phyloP scores from a whole-genome alignment of 2,329 filamentous ascomycete species.

The Dendrostoma leiphaemia region DNA sequence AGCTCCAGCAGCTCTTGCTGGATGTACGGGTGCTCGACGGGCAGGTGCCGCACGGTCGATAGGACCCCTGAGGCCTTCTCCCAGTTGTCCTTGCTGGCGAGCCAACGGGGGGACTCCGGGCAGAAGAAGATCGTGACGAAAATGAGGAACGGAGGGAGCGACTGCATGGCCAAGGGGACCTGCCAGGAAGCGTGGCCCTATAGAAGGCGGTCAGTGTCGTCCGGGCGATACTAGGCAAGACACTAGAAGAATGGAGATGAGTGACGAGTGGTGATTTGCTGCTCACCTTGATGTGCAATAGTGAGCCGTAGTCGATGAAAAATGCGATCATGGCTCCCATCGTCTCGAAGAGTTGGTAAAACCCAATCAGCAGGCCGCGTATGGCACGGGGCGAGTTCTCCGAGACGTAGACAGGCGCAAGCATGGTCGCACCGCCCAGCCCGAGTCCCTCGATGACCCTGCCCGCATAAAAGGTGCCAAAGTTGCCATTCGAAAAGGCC shows the following conservation, averaged over 20 bases:
- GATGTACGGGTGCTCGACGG: conserved; percentile 34
- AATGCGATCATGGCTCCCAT: conserved; percentile 42
- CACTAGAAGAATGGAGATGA: neutral
- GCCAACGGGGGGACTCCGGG: conserved; percentile 61
- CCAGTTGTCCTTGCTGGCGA: conserved; percentile 63
- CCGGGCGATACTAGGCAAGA: neutral
- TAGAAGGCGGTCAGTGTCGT: neutral
- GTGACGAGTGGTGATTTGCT: neutral
- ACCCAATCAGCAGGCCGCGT: conserved; percentile 40
- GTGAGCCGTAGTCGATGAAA: conserved; percentile 51
- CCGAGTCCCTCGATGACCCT: conserved; percentile 51
- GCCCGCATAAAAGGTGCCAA: conserved; percentile 61
- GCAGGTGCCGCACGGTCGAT: conserved; percentile 32
- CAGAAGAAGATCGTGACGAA: conserved; percentile 54
- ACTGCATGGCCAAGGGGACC: conserved; percentile 61
- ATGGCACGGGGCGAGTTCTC: conserved; percentile 44
- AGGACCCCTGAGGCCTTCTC: conserved; percentile 44
- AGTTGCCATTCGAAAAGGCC: conserved; percentile 52
- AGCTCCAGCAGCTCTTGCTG: conserved; percentile 32
- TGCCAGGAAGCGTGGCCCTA: conserved; percentile 15
- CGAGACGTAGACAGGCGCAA: conserved; percentile 44
- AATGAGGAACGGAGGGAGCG: conserved; percentile 53
- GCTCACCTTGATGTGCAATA: conserved; percentile 33
- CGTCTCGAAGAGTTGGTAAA: conserved; percentile 47
- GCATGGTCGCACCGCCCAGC: conserved; percentile 39